These are phyloP conservation scores for Raffaelea deltoideospora DNA, from an alignment of 2,329 filamentous ascomycete species.

Conservation along the genomic window DNA sequence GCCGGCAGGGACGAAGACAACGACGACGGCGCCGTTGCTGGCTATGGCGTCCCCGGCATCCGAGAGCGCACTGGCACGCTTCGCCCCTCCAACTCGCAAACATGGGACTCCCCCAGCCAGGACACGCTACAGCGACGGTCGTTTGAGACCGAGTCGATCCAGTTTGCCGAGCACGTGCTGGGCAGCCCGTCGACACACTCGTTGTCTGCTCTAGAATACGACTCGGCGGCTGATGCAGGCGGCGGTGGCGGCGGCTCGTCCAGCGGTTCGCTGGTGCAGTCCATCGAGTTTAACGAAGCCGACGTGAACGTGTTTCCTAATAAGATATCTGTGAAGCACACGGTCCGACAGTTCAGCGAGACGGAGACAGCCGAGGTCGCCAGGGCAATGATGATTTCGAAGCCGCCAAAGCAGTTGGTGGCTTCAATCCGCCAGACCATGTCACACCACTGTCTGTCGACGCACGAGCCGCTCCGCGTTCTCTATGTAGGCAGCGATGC, in stretches of 20 bases:
- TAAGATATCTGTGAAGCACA: slow-evolving; percentile 30
- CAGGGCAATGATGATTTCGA: slow-evolving; percentile 15
- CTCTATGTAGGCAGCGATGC: slow-evolving; percentile 31
- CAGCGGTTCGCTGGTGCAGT: slow-evolving; percentile 12
- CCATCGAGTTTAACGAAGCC: slow-evolving; percentile 31
- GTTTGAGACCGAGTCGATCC: slow-evolving; percentile 23
- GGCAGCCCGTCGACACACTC: slow-evolving; percentile 22
- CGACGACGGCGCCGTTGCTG: slow-evolving; percentile 17
- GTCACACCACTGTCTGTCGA: slow-evolving; percentile 27
- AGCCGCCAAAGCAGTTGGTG: slow-evolving; percentile 20
- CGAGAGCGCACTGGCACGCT: slow-evolving; percentile 8
- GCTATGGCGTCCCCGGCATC: too few relatives aligned
- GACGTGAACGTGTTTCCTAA: slow-evolving; percentile 17
- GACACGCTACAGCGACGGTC: slow-evolving; percentile 19
- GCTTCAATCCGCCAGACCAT: slow-evolving; percentile 33
- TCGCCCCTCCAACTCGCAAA: too few relatives aligned
- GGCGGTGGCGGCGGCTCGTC: slow-evolving; percentile 9
- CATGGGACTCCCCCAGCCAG: slow-evolving; percentile 4
- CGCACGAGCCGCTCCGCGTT: slow-evolving; percentile 29
- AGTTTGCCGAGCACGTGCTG: slow-evolving; percentile 34
- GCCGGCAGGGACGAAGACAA: slow-evolving; percentile 33
- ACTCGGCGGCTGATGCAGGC: too few relatives aligned
- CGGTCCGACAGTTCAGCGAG: slow-evolving; percentile 25
- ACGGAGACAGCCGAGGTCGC: slow-evolving; percentile 22
- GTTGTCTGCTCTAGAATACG: slow-evolving; percentile 10